Evolutionary conservation across 2,329 filamentous ascomycete species (phyloP).

Genomic region (Nemania bipapillata): DNA sequence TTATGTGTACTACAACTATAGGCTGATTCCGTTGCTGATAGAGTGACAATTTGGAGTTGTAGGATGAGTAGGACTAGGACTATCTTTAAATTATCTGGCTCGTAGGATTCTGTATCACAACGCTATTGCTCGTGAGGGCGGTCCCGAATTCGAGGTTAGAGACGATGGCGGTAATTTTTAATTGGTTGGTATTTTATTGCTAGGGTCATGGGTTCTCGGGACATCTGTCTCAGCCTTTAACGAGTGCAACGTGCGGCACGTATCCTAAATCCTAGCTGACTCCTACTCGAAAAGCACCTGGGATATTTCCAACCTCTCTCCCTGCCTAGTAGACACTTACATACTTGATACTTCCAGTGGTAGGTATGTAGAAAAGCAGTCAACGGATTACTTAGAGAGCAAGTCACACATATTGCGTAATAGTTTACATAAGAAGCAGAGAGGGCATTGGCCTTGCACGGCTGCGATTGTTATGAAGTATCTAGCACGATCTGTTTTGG

Average conservation of each 20-base stretch:
- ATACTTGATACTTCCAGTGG: too few relatives aligned
- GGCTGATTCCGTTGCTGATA: not conserved
- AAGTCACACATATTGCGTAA: too few relatives aligned
- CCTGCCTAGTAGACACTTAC: not conserved
- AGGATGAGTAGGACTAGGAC: too few relatives aligned
- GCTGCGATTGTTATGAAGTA: too few relatives aligned
- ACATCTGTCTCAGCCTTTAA: conserved; percentile 21
- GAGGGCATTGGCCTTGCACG: too few relatives aligned
- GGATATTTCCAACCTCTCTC: too few relatives aligned
- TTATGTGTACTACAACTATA: too few relatives aligned
- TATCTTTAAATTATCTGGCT: too few relatives aligned
- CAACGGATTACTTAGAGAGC: too few relatives aligned
- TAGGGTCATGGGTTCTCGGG: conserved; percentile 20
- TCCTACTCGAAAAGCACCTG: not conserved
- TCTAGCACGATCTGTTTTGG: not conserved
- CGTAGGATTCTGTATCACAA: conserved; percentile 26
- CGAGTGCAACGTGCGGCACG: not conserved
- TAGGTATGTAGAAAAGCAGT: too few relatives aligned
- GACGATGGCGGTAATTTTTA: not conserved
- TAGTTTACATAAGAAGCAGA: too few relatives aligned
- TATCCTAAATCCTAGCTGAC: not conserved
- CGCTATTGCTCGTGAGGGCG: conserved; percentile 6
- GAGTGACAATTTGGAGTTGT: not conserved
- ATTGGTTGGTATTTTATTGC: conserved; percentile 20
- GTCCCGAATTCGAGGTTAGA: conserved; percentile 19